Base-by-base conservation (phyloP, 768 basidiomycete genomes). In the Arthromyces matolae region DNA sequence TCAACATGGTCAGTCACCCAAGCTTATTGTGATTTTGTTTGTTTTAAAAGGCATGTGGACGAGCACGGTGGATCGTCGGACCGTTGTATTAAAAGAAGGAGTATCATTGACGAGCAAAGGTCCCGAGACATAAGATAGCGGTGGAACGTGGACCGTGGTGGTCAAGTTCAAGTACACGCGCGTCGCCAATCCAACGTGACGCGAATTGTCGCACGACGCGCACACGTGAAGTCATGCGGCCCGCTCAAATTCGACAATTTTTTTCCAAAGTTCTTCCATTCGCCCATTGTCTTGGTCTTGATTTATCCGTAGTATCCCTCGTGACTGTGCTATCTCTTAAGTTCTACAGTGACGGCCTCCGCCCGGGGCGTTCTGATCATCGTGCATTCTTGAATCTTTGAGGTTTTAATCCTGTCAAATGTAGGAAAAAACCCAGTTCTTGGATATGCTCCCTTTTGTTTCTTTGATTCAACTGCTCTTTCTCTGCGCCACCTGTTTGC, bases 401-500 rank as follows among this genome's bases (percentile, higher is more conserved):
- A n/a, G n/a, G n/a, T n/a, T n/a, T n/a, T n/a, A n/a, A n/a, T n/a
- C n/a, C n/a, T n/a, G n/a, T n/a, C n/a, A n/a, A n/a, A n/a, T n/a
- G n/a, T n/a, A n/a, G n/a, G n/a, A n/a, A n/a, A n/a, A n/a, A n/a
- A n/a, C n/a, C n/a, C n/a, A n/a, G n/a, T n/a, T n/a, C n/a, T n/a
- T n/a, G n/a, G 24, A 23, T 39, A 31, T 47, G 5, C 49, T 58
- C 45, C 34, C 32, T 19, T 5, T 51, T 28, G 42, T 32, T 18
- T 47, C 52, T 3, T 36, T 60, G 34, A n/a, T n/a, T n/a, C n/a
- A n/a, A n/a, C n/a, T n/a, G n/a, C n/a, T n/a, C n/a, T 53, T 56
- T 16, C 25, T 55, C 25, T 44, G 58, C n/a, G 43, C 46, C 3
- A 32, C n/a, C n/a, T n/a, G n/a, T n/a, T n/a, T 60, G 31, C 50